phyloP scores from a whole-genome alignment of 441 rosid species.

The Corymbia calophylla region DNA sequence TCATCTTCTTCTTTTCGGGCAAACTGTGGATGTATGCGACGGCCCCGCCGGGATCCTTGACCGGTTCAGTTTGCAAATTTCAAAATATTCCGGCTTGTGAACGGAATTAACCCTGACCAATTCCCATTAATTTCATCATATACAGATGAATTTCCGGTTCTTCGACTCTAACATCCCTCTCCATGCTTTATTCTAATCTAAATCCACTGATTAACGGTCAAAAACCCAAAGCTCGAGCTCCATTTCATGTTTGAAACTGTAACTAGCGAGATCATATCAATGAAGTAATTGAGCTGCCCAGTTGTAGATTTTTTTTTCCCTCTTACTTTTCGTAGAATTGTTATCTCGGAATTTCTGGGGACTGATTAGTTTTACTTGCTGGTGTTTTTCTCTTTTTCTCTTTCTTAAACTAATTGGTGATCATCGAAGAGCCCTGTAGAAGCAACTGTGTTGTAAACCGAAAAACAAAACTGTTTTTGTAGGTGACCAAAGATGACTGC shows the following conservation, averaged over 20 bases:
- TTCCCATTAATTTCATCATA: background rate
- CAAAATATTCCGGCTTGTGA: background rate
- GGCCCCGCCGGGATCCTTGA: background rate
- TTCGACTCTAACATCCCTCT: background rate
- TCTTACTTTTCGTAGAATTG: background rate
- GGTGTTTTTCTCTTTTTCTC: background rate
- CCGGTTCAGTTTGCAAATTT: background rate
- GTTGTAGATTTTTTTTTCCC: background rate
- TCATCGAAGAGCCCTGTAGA: slow-evolving; percentile 17
- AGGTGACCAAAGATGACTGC: slow-evolving; percentile 55
- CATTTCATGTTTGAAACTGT: background rate
- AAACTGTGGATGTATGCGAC: background rate
- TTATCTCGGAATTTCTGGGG: background rate
- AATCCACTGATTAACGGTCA: background rate
- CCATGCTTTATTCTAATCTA: background rate
- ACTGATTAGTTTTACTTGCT: slow-evolving; percentile 3
- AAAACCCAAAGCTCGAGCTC: background rate
- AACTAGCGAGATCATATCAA: background rate
- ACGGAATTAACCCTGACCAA: background rate
- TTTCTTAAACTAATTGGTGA: background rate
- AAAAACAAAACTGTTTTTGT: slow-evolving; percentile 20
- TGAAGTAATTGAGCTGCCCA: background rate
- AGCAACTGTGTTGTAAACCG: slow-evolving; percentile 6
- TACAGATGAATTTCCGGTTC: background rate
- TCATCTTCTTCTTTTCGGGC: background rate